Percentiles rank a stretch among this genome's conserved stretches.
phyloP scores from a whole-genome alignment of 768 basidiomycete genomes.

The Termitomyces sp. region DNA sequence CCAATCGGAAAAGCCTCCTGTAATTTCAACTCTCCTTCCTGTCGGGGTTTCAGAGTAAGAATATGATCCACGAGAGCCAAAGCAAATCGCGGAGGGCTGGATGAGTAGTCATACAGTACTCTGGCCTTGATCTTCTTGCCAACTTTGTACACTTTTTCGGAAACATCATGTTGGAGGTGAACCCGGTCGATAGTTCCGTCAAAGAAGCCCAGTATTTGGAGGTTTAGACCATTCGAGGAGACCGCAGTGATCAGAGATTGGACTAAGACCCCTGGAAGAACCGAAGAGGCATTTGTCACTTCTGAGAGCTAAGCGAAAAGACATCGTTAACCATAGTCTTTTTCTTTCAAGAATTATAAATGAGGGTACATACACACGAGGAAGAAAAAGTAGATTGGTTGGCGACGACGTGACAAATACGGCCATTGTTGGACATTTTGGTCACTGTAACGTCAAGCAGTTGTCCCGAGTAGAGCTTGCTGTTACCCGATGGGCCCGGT shows the following conservation, averaged over 20 bases:
- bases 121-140: conserved; percentile 80
- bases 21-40: conserved; percentile 24
- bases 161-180: conserved; percentile 52
- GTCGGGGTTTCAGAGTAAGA: conserved; percentile 43
- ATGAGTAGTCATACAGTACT: conserved; percentile 74
- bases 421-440: conserved; percentile 68
- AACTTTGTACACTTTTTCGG: conserved; percentile 44
- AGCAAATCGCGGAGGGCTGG: conserved; percentile 79
- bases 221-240: conserved; percentile 66
- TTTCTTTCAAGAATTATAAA: neutral
- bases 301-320: conserved; percentile 53
- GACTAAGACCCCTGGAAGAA: conserved; percentile 84
- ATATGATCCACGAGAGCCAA: conserved; percentile 73
- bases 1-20: conserved; percentile 70
- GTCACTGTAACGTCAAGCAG: conserved; percentile 62
- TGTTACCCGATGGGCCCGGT: conserved; percentile 25
- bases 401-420: conserved; percentile 66
- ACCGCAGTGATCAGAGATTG: conserved; percentile 77
- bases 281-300: conserved; percentile 68
- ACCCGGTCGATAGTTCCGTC: conserved; percentile 83
- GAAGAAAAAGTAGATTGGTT: conserved; percentile 42
- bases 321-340: neutral
- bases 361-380: conserved; percentile 43
- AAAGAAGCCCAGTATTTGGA: conserved; percentile 90
- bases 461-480: conserved; percentile 53